phyloP scores from a whole-genome alignment of 2,329 filamentous ascomycete species.

The Diaporthe caulivora region DNA sequence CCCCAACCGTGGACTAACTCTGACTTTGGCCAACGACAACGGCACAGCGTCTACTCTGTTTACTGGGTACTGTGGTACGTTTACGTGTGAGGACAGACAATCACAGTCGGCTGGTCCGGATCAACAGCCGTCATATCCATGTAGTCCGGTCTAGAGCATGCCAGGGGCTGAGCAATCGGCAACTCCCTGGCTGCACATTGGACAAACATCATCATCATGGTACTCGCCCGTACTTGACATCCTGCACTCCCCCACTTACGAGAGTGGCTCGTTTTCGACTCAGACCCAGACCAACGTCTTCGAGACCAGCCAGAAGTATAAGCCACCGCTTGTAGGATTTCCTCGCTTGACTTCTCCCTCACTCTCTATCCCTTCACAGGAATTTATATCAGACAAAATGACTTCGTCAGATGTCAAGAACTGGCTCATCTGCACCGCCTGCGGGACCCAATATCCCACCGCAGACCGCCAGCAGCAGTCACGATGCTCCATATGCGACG shows the following conservation, averaged over 20 bases:
- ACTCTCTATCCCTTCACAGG: neutral
- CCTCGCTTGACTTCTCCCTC: neutral
- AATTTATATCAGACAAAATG: neutral
- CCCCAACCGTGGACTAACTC: neutral
- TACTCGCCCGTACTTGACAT: neutral
- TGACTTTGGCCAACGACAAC: neutral
- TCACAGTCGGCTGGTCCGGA: neutral
- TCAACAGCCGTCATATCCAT: neutral
- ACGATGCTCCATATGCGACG: constrained; percentile 79
- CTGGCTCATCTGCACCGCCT: constrained; percentile 73
- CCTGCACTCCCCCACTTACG: constrained; percentile 11
- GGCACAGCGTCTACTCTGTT: neutral
- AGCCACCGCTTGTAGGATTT: neutral
- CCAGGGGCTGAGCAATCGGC: neutral
- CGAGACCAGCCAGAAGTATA: neutral
- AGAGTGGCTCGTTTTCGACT: constrained; percentile 10
- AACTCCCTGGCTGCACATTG: neutral
- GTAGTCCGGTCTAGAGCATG: neutral
- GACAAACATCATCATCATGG: neutral
- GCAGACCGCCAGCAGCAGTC: constrained; percentile 60
- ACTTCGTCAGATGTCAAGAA: constrained; percentile 9
- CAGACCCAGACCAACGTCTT: neutral
- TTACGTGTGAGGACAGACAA: neutral
- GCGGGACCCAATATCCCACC: constrained; percentile 77
- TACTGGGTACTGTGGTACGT: neutral